Evolutionary conservation across 176 grass and related monocot genomes (phyloP), one percentile per base, ranked within the genome.

Genomic region (Thalia dealbata): DNA sequence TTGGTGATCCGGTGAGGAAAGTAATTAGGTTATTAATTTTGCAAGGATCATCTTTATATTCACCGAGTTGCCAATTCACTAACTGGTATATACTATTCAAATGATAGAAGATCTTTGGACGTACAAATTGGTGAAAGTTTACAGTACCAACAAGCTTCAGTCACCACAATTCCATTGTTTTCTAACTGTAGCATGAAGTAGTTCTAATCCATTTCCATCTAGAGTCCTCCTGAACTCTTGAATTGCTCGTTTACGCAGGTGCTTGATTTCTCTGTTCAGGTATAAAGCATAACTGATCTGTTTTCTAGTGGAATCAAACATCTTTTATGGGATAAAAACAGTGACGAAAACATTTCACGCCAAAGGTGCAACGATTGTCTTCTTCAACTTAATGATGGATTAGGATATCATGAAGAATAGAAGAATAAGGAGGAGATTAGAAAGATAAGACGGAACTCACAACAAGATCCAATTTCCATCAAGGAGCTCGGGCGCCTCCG

Each of bases 381-480:
- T 11, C 22, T 7, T 26, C 9, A 62, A 18, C 22, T 18, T 10
- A 62, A 0, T 67, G 14, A 29, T 19, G 32, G 16, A 38, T 25
- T 60, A 27, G 19, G 6, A 32, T 63, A 2, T 41, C 62, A 19
- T 26, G 60, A 16, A 24, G 28, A 16, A 14, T 24, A 73, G 1
- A 75, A 61, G 19, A 48, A 21, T 62, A 13, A 56, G 50, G 32
- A 16, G 26, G 69, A 27, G n/a, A n/a, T n/a, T n/a, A n/a, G 14
- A 71, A 66, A 56, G 7, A 15, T 22, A 30, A n/a, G 66, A 52
- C 28, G 32, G 32, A 50, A 85, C 87, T 92, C 71, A 93, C 95
- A 97, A 10, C 41, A 97, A 83, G 71, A 93, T 91, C 95, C 95
- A 92, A 46, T 97, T 97, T 54, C 95, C 90, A 13, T 88, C 87